phyloP scores from a whole-genome alignment of 2,329 filamentous ascomycete genomes.

The Ophiosphaerella korrae region DNA sequence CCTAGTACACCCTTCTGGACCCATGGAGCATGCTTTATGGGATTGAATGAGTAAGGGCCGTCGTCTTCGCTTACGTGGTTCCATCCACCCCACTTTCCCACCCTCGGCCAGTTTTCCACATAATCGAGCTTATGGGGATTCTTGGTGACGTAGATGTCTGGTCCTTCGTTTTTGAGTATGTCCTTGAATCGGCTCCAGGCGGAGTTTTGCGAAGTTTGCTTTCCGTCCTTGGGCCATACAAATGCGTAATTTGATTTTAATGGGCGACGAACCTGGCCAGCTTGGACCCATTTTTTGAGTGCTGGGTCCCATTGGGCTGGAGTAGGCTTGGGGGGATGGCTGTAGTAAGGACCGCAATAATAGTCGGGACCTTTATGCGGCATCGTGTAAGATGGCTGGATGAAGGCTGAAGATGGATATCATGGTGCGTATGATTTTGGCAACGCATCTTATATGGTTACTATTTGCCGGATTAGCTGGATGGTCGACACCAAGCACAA shows the following conservation, averaged over 20 bases:
- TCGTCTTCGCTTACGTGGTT: slow-evolving; percentile 31
- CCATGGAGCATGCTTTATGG: slow-evolving; percentile 21
- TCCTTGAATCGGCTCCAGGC: slow-evolving; percentile 51
- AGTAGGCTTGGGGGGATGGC: slow-evolving; percentile 14
- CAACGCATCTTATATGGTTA: no score
- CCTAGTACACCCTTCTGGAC: slow-evolving; percentile 16
- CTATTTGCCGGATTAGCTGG: no score
- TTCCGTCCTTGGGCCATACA: slow-evolving; percentile 53
- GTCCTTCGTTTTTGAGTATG: slow-evolving; percentile 48
- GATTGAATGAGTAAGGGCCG: slow-evolving; percentile 15
- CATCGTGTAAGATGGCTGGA: not conserved
- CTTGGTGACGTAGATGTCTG: slow-evolving; percentile 53
- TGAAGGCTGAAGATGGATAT: no score
- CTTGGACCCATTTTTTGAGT: slow-evolving; percentile 32
- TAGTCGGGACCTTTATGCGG: not conserved
- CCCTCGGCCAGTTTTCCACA: slow-evolving; percentile 45
- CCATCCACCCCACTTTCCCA: slow-evolving; percentile 46
- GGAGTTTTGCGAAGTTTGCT: slow-evolving; percentile 40
- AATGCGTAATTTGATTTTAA: slow-evolving; percentile 48
- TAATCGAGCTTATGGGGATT: slow-evolving; percentile 46
- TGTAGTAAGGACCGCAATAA: slow-evolving; percentile 1
- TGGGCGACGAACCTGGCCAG: slow-evolving; percentile 18
- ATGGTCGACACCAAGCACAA: no score
- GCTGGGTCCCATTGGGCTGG: slow-evolving; percentile 28
- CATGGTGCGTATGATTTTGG: no score